Base-by-base conservation (phyloP, 2,329 filamentous ascomycete species). In the Dothideomycetidae sp. region DNA sequence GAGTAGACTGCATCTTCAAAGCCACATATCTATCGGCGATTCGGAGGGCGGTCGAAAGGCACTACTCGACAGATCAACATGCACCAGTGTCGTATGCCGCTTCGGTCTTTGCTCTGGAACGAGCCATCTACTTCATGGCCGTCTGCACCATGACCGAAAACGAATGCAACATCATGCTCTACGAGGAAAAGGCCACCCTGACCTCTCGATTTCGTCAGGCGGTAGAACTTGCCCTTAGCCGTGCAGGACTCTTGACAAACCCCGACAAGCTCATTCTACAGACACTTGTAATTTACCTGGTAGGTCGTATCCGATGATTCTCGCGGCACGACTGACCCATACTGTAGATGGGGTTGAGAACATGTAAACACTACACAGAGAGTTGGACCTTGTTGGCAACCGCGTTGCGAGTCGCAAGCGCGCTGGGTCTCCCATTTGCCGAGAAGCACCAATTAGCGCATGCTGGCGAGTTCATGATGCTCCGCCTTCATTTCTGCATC, bases 211-310 rank as follows among this genome's bases (percentile, higher is more conserved):
- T 7, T 26, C 21, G 21, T n/a, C 7, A 7, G n/a, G 21, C 21
- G n/a, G 7, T 26, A n/a, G 21, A 26, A n/a, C n/a, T 26, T 7
- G 21, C 21, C n/a, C 21, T 26, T n/a, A 26, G 21, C 21, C 21
- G 21, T 7, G 21, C 21, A 7, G n/a, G 21, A 7, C 21, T 26
- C 21, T 26, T 26, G 21, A 26, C 21, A 7, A 26, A 26, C 21
- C 21, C 21, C n/a, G 21, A 26, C n/a, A 26, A 26, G 21, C 21
- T 26, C 7, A n/a, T 26, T 7, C n/a, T 26, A 26, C 21, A 26
- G 21, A 7, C 21, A 7, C n/a, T 26, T n/a, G 21, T 26, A 7
- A 26, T 26, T n/a, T 35, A 31, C 23, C 18, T 21, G 38, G 38
- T 40, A 40, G 31, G 38, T 40, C 12, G n/a, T n/a, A n/a, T n/a